These are phyloP conservation scores for Sporobolomyces pararoseus DNA, from an alignment of 768 basidiomycete genomes.

Conservation along the genomic window DNA sequence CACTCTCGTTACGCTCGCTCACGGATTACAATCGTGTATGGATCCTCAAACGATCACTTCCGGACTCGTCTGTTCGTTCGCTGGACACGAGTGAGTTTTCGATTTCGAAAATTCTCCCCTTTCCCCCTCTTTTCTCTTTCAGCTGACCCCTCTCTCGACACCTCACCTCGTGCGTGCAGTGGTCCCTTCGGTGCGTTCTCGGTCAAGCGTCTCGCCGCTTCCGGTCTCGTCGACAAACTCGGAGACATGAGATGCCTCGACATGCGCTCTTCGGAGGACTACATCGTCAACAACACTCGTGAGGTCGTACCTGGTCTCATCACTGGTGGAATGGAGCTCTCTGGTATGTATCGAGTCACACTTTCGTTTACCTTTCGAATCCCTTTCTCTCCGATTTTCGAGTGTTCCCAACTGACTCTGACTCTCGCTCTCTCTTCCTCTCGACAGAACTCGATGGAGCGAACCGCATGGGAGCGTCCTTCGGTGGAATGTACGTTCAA, in stretches of 20 bases:
- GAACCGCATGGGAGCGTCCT: slow-evolving; percentile 73
- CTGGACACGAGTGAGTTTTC: slow-evolving; percentile 59
- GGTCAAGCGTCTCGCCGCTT: slow-evolving; percentile 71
- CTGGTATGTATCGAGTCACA: slow-evolving; percentile 41
- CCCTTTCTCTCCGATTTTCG: not conserved
- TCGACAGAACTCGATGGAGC: slow-evolving; percentile 65
- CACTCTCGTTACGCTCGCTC: slow-evolving; percentile 48
- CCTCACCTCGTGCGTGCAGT: no score
- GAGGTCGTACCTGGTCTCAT: slow-evolving; percentile 65
- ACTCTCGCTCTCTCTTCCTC: not conserved
- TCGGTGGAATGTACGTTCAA: slow-evolving; percentile 54
- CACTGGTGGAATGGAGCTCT: slow-evolving; percentile 68
- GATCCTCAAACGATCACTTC: slow-evolving; percentile 54
- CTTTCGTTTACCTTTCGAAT: not conserved
- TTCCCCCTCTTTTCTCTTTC: slow-evolving; percentile 45
- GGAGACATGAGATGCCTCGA: slow-evolving; percentile 76
- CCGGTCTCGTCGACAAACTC: slow-evolving; percentile 65
- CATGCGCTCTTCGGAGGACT: slow-evolving; percentile 76
- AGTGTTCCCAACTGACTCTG: no score
- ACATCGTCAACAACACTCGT: slow-evolving; percentile 57
- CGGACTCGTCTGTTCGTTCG: slow-evolving; percentile 66
- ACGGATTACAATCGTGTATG: slow-evolving; percentile 53
- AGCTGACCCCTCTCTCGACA: not conserved
- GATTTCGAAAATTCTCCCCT: slow-evolving; percentile 52
- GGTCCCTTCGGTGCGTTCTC: slow-evolving; percentile 68